Conservation (phyloP, 2,329 filamentous ascomycete species). For the Fusarium mundagurra region DNA sequence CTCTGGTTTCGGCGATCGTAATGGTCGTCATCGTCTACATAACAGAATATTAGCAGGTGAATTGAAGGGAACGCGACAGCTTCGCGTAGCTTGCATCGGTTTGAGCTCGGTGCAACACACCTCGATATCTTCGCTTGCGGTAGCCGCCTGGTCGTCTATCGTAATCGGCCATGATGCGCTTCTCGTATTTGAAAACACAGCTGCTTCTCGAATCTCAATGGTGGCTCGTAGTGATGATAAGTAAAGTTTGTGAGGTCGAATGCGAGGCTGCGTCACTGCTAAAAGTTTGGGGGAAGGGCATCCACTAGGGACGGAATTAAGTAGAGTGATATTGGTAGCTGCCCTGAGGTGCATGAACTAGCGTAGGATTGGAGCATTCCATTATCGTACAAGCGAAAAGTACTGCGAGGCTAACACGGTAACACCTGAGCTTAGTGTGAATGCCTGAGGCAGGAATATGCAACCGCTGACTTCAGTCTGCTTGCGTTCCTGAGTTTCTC, state of each 20-base stretch:
- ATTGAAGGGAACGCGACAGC: conserved; percentile 16
- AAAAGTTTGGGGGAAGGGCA: conserved; percentile 37
- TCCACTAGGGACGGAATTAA: conserved; percentile 26
- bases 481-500: neutral
- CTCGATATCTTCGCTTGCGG: conserved; percentile 83
- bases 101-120: conserved; percentile 54
- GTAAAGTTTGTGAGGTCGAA: conserved; percentile 18
- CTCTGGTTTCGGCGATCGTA: conserved; percentile 78
- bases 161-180: conserved; percentile 62
- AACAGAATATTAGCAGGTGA: conserved; percentile 28
- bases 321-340: conserved; percentile 4
- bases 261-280: conserved; percentile 38
- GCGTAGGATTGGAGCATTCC: conserved; percentile 26
- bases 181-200: conserved; percentile 10
- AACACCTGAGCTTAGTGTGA: neutral
- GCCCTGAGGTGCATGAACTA: conserved; percentile 30
- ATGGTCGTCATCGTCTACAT: conserved; percentile 76
- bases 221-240: neutral
- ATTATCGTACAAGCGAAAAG: conserved; percentile 1
- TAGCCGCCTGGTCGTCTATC: conserved; percentile 65
- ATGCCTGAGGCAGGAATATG: conserved; percentile 37
- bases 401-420: conserved; percentile 31
- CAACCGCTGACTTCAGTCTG: neutral
- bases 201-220: conserved; percentile 16
- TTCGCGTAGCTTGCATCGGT: conserved; percentile 1